Evolutionary conservation across 331 rosid genomes (phyloP).

Genomic region (Malus hybrid): DNA sequence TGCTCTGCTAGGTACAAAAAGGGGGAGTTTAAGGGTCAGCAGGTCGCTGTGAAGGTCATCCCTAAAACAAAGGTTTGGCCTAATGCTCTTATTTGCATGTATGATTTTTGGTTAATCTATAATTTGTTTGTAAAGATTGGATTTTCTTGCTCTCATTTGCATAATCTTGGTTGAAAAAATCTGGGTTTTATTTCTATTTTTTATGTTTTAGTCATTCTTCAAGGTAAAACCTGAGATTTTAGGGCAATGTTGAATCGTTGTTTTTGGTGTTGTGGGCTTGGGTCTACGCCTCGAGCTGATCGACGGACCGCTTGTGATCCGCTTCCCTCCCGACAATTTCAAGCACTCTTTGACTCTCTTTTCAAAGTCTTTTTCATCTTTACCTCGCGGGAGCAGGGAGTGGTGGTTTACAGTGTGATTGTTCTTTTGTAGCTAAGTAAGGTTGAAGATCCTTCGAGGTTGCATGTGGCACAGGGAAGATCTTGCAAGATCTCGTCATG

Average conservation of each 20-base stretch:
- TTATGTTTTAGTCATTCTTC: background rate
- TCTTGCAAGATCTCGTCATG: slow-evolving; percentile 3
- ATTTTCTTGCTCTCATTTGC: background rate
- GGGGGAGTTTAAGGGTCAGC: slow-evolving; percentile 84
- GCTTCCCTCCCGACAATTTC: slow-evolving; percentile 30
- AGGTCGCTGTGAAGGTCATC: slow-evolving; percentile 92
- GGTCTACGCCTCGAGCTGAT: no score
- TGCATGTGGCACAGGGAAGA: slow-evolving; percentile 3
- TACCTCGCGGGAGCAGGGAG: background rate
- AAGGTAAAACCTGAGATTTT: background rate
- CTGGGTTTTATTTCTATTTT: background rate
- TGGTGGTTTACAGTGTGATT: background rate
- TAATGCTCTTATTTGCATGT: background rate
- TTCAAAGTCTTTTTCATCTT: slow-evolving; percentile 36
- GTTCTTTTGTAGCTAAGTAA: background rate
- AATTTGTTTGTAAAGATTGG: background rate
- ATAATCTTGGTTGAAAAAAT: background rate
- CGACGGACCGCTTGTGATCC: background rate
- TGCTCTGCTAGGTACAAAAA: slow-evolving; percentile 92
- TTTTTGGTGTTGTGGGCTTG: background rate
- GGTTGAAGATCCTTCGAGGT: background rate
- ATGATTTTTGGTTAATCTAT: background rate
- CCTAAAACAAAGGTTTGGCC: slow-evolving; percentile 82
- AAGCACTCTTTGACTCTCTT: slow-evolving; percentile 34
- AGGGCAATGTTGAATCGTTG: background rate